A percentile compares a stretch with the other conserved stretches of the same genome.
Conservation (phyloP, 2,329 filamentous ascomycete genomes). For the Immersiporthe knoxdaviesiana region DNA sequence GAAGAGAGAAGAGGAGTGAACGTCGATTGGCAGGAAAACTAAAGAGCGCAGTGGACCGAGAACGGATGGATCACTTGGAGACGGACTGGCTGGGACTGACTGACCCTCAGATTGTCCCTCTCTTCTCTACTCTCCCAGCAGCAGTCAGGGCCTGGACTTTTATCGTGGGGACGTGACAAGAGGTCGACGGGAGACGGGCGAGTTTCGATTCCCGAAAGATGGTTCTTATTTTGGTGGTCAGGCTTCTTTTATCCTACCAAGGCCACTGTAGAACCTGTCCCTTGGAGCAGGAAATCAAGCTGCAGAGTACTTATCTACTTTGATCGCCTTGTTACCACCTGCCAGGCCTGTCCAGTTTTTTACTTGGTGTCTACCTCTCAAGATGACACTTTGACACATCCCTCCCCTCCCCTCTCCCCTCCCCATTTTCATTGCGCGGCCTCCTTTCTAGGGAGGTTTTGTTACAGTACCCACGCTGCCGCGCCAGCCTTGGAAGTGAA, state of each 20-base stretch:
- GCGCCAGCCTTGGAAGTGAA: conserved; percentile 26
- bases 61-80: conserved; percentile 1
- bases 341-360: conserved; percentile 12
- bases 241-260: not conserved
- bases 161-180: conserved; percentile 9
- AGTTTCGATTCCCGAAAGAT: conserved; percentile 23
- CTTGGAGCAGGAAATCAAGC: not conserved
- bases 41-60: conserved; percentile 20
- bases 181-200: conserved; percentile 16
- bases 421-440: conserved; percentile 21
- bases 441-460: conserved; percentile 14
- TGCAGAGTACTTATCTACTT: conserved; percentile 16
- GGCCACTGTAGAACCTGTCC: not conserved
- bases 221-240: conserved; percentile 11
- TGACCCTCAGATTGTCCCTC: conserved; percentile 18
- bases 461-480: conserved; percentile 19
- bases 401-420: not conserved
- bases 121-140: not conserved
- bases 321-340: conserved; percentile 18
- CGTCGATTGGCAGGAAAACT: conserved; percentile 20
- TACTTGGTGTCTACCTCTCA: too few species aligned
- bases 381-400: conserved; percentile 17
- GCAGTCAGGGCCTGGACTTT: conserved; percentile 15
- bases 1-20: conserved; percentile 16
- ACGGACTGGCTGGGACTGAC: not conserved